phyloP scores from a whole-genome alignment of 345 rosid genomes.

The Conringia planisiliqua region DNA sequence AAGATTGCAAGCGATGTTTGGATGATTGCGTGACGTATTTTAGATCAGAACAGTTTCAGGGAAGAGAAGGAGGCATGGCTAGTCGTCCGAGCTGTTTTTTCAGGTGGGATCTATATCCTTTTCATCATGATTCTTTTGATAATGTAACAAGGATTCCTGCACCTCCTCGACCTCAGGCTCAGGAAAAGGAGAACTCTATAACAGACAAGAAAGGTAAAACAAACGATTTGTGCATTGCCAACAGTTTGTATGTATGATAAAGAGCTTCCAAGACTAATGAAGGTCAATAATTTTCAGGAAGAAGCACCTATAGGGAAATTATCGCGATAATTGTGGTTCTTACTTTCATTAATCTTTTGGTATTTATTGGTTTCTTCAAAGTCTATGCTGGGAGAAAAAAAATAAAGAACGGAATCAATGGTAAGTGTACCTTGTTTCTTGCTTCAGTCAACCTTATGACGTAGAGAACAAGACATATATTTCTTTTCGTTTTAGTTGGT shows the following conservation, averaged over 20 bases:
- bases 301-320: neutral
- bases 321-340: constrained; percentile 5
- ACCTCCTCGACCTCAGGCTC: neutral
- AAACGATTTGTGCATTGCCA: neutral
- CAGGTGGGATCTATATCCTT: neutral
- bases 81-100: neutral
- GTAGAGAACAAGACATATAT: neutral
- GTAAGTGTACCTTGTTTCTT: neutral
- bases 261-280: neutral
- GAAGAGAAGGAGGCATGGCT: neutral
- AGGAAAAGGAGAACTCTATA: neutral
- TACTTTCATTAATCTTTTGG: neutral
- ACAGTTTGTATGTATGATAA: neutral
- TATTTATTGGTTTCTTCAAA: neutral
- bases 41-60: neutral
- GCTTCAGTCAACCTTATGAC: neutral
- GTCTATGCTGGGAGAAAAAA: neutral
- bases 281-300: neutral
- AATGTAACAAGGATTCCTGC: neutral
- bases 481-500: neutral
- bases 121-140: neutral
- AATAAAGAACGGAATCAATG: neutral
- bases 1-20: neutral
- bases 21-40: neutral
- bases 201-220: neutral